phyloP scores from a whole-genome alignment of 139 green algal genomes.

The Edaphochlamys debaryana region DNA sequence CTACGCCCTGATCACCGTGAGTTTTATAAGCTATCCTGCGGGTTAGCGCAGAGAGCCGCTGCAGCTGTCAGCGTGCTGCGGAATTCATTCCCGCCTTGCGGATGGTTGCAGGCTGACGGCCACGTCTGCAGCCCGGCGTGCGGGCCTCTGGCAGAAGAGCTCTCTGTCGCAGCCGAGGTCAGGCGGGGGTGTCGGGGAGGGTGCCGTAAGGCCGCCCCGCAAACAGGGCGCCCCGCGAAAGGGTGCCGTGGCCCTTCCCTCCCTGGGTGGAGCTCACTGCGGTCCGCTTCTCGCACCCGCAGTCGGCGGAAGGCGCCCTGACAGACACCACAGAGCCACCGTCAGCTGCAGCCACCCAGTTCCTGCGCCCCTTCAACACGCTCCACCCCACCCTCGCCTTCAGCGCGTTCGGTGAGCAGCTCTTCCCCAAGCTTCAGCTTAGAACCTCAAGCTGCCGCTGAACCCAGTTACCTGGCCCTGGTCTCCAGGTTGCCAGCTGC shows the following conservation, averaged over 20 bases:
- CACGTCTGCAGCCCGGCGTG: constrained; percentile 2
- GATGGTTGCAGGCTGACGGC: neutral
- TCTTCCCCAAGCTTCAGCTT: neutral
- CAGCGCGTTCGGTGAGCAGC: neutral
- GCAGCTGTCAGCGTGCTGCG: neutral
- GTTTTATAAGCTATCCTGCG: neutral
- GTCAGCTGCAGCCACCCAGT: too few relatives aligned
- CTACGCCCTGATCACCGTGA: constrained; percentile 24
- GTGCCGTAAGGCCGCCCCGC: too few relatives aligned
- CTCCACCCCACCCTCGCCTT: constrained; percentile 27
- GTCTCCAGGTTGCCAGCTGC: constrained; percentile 26
- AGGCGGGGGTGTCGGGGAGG: too few relatives aligned
- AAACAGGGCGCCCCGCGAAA: too few relatives aligned
- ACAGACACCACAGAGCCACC: too few relatives aligned
- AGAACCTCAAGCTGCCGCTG: too few relatives aligned
- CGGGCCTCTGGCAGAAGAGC: constrained; percentile 12
- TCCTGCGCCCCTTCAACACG: constrained; percentile 35
- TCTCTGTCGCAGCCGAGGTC: neutral
- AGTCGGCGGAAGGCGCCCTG: too few relatives aligned
- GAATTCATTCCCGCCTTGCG: neutral
- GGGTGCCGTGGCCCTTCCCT: too few relatives aligned
- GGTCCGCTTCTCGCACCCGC: too few relatives aligned
- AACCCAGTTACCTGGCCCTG: too few relatives aligned
- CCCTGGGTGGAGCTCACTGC: too few relatives aligned
- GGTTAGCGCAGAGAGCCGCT: neutral